phyloP scores from a whole-genome alignment of 257 asterid species.

The Anisodus acutangulus region DNA sequence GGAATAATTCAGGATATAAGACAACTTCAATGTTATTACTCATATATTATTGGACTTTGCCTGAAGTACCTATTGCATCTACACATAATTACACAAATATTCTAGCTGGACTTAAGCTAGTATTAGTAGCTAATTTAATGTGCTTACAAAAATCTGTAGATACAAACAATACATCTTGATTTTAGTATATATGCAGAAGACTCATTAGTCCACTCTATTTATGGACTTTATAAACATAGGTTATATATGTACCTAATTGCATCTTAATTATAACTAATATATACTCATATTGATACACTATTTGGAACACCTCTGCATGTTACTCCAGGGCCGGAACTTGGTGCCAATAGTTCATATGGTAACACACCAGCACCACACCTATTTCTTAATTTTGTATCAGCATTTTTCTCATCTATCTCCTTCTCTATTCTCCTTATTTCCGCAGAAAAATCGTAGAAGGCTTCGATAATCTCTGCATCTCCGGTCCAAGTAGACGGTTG shows the following conservation, averaged over 20 bases:
- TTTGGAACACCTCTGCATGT: slow-evolving; percentile 96
- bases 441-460: slow-evolving; percentile 70
- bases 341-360: slow-evolving; percentile 92
- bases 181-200: not conserved
- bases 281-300: slow-evolving; percentile 80
- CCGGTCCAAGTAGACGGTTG: slow-evolving; percentile 89
- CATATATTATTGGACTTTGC: not conserved
- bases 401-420: slow-evolving; percentile 77
- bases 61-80: not conserved
- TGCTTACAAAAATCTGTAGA: not conserved
- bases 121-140: not conserved
- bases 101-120: slow-evolving; percentile 13
- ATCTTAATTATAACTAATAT: not conserved
- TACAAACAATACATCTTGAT: not conserved
- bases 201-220: not conserved
- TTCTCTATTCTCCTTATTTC: slow-evolving; percentile 64
- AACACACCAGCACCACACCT: slow-evolving; percentile 96
- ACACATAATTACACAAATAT: not conserved
- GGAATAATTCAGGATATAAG: not conserved
- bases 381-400: slow-evolving; percentile 51
- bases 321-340: slow-evolving; percentile 89
- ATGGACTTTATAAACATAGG: not conserved
- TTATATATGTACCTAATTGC: not conserved
- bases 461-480: slow-evolving; percentile 63
- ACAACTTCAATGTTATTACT: not conserved